A percentile compares a stretch with the other conserved stretches of the same genome.
Evolutionary conservation across 2,329 filamentous ascomycete genomes (phyloP).

Genomic region (Penicillium sp.): DNA sequence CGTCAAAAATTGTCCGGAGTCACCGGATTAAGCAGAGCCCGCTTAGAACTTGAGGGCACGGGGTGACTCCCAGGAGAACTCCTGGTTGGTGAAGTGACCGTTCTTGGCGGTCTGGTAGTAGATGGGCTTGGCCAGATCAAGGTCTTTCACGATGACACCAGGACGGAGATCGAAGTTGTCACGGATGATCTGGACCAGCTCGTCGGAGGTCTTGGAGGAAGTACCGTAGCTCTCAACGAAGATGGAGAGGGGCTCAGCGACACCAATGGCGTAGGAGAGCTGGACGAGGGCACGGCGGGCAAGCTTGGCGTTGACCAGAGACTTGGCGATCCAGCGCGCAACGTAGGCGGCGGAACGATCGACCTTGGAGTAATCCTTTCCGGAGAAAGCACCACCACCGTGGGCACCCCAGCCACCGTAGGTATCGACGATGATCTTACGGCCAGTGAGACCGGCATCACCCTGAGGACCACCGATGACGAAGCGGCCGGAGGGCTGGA

Average conservation of each 20-base stretch:
- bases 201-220: constrained; percentile 79
- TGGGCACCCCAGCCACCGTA: constrained; percentile 99
- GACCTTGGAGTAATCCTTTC: constrained; percentile 99
- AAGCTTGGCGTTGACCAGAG: constrained; percentile 82
- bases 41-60: constrained; percentile 88
- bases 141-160: constrained; percentile 97
- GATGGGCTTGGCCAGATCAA: constrained; percentile 92
- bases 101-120: constrained; percentile 99
- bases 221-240: constrained; percentile 98
- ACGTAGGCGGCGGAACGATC: constrained; percentile 98
- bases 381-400: constrained; percentile 99
- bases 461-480: constrained; percentile 99
- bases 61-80: constrained; percentile 97
- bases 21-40: constrained; percentile 19
- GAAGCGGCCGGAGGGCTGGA: constrained; percentile 97
- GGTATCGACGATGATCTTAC: constrained; percentile 99
- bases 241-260: constrained; percentile 94
- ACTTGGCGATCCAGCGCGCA: constrained; percentile 98
- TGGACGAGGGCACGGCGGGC: constrained; percentile 92
- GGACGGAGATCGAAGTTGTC: constrained; percentile 97
- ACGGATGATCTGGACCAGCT: constrained; percentile 92
- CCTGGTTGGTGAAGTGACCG: constrained; percentile 99
- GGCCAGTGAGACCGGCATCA: constrained; percentile 96
- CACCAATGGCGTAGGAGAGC: constrained; percentile 98
- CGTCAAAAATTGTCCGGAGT: constrained; percentile 35